Percentiles rank a stretch among this genome's conserved stretches.
phyloP scores from a whole-genome alignment of 768 basidiomycete species.

The Lyophyllum atratum region DNA sequence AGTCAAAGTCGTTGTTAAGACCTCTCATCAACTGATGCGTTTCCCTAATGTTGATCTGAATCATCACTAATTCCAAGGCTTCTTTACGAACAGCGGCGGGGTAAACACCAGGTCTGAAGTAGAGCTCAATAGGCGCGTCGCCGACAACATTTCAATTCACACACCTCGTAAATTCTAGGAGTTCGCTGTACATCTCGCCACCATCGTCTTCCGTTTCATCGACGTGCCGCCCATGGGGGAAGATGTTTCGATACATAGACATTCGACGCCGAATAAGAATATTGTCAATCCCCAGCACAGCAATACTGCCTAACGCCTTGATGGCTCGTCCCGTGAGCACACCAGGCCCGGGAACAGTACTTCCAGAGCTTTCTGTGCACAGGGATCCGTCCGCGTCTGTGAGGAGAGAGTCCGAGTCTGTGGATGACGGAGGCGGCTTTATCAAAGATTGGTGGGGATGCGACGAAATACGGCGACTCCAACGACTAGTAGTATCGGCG shows the following conservation, averaged over 20 bases:
- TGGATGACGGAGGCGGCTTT: neutral
- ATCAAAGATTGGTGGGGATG: neutral
- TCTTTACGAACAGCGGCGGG: constrained; percentile 9
- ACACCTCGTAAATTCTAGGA: constrained; percentile 10
- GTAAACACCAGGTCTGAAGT: constrained; percentile 3
- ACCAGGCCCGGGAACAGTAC: constrained; percentile 6
- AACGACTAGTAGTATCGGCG: neutral
- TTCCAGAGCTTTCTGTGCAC: constrained; percentile 7
- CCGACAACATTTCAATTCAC: neutral
- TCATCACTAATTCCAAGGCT: constrained; percentile 4
- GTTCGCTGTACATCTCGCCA: constrained; percentile 7
- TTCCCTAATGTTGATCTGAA: constrained; percentile 9
- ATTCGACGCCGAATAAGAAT: constrained; percentile 4
- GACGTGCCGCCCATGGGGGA: constrained; percentile 6
- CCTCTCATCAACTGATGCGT: constrained; percentile 7
- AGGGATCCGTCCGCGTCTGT: neutral
- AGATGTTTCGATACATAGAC: constrained; percentile 6
- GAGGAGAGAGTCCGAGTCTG: neutral
- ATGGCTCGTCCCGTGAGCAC: constrained; percentile 8
- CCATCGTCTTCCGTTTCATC: constrained; percentile 4
- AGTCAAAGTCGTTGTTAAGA: constrained; percentile 6
- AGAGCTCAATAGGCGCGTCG: neutral
- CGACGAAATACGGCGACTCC: constrained; percentile 6
- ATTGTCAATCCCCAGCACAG: constrained; percentile 9
- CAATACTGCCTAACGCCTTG: constrained; percentile 10